Percentiles rank a stretch among this genome's conserved stretches.
Conservation (phyloP, 2,329 filamentous ascomycete genomes). For the Myotisia sp. region DNA sequence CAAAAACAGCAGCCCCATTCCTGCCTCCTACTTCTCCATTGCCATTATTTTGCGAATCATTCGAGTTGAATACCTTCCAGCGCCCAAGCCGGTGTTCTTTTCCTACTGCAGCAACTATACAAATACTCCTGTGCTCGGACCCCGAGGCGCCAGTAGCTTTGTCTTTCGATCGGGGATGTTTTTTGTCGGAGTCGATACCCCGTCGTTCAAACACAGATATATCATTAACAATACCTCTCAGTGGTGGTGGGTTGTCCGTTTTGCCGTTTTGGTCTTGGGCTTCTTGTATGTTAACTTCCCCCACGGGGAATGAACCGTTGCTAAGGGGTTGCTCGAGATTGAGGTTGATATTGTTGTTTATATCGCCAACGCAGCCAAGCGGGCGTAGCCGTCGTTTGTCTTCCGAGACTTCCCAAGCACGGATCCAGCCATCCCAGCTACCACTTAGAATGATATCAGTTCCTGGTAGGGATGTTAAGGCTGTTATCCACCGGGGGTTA, state of each 20-base stretch:
- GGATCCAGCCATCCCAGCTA: constrained; percentile 82
- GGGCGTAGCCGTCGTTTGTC: constrained; percentile 68
- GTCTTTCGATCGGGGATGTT: constrained; percentile 15
- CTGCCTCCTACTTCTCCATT: constrained; percentile 37
- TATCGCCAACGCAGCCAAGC: constrained; percentile 49
- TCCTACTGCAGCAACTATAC: constrained; percentile 71
- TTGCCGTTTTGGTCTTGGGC: constrained; percentile 11
- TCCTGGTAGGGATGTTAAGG: constrained; percentile 71
- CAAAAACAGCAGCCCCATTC: constrained; percentile 80
- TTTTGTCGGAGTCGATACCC: constrained; percentile 14
- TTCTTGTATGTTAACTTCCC: neutral
- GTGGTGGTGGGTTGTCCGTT: constrained; percentile 22
- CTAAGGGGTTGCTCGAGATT: constrained; percentile 8
- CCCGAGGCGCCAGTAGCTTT: constrained; percentile 11
- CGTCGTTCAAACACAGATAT: constrained; percentile 77
- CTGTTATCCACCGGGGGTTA: constrained; percentile 77
- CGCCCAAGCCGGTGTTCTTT: constrained; percentile 74
- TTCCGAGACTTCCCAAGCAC: constrained; percentile 70
- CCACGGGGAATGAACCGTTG: neutral
- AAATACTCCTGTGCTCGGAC: constrained; percentile 44
- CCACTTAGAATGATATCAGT: constrained; percentile 81
- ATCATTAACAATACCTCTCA: constrained; percentile 74
- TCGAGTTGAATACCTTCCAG: constrained; percentile 47
- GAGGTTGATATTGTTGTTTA: constrained; percentile 13
- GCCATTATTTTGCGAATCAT: constrained; percentile 22